These are phyloP conservation scores for Rhododendron kiyosumense DNA, from an alignment of 148 eudicot genomes.

Conservation along the genomic window DNA sequence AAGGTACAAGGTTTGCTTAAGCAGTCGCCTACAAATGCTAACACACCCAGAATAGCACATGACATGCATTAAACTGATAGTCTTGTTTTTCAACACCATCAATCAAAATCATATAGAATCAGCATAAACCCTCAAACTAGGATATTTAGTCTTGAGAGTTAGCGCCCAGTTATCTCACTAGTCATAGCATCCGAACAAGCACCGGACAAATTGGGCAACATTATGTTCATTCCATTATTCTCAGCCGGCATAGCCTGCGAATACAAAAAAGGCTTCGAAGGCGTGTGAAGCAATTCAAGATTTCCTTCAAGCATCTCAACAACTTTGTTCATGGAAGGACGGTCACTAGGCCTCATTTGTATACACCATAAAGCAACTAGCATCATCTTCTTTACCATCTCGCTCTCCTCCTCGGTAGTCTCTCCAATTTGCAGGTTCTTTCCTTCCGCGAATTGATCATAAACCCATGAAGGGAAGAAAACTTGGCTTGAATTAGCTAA, in stretches of 20 bases:
- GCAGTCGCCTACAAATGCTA: too few species aligned
- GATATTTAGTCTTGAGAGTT: not conserved
- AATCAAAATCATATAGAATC: too few species aligned
- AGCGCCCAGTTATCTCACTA: not conserved
- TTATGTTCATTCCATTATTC: not conserved
- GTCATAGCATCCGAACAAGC: not conserved
- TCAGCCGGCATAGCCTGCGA: not conserved
- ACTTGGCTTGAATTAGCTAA: not conserved
- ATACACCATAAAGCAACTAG: conserved; percentile 1
- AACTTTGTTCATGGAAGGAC: conserved; percentile 1
- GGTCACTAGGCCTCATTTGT: not conserved
- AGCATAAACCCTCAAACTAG: too few species aligned
- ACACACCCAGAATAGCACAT: too few species aligned
- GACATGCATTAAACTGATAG: too few species aligned
- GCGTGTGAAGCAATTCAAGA: not conserved
- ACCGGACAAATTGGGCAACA: not conserved
- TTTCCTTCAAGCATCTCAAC: not conserved
- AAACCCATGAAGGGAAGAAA: conserved; percentile 7
- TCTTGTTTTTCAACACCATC: too few species aligned
- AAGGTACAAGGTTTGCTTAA: too few species aligned
- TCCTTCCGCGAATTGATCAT: not conserved
- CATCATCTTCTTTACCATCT: conserved; percentile 4
- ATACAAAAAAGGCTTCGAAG: not conserved
- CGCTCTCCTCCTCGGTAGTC: not conserved
- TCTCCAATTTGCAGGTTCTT: not conserved